These are phyloP conservation scores for Coemansia sp. DNA, from an alignment of 192 early-diverging fungal species.

Conservation along the genomic window DNA sequence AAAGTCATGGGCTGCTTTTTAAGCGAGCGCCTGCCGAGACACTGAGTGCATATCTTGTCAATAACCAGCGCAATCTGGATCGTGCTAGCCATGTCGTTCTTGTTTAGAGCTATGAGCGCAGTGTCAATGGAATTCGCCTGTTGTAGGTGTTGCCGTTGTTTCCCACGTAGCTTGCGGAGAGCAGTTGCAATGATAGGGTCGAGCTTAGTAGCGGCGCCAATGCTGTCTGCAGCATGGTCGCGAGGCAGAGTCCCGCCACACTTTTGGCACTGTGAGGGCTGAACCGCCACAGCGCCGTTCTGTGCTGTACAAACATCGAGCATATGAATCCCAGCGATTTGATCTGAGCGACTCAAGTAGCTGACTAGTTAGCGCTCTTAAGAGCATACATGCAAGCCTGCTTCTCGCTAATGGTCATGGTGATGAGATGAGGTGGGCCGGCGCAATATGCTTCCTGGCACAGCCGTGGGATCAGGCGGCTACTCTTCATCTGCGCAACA, in stretches of 20 bases:
- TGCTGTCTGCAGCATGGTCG: too few relatives aligned
- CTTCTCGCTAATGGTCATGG: neutral
- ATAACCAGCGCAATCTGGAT: neutral
- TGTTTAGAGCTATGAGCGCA: neutral
- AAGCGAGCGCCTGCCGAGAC: neutral
- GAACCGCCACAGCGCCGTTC: constrained; percentile 5
- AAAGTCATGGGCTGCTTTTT: neutral
- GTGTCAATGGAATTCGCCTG: neutral
- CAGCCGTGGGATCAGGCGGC: neutral
- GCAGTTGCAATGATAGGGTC: neutral
- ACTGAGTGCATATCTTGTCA: neutral
- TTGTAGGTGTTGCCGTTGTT: neutral
- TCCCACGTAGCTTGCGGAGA: neutral
- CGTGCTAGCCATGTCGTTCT: too few relatives aligned
- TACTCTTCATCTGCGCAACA: neutral
- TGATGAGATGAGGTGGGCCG: neutral
- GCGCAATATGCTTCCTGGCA: neutral
- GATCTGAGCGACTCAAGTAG: neutral
- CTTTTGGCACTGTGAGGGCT: neutral
- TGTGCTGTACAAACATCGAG: neutral
- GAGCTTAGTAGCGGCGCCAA: too few relatives aligned
- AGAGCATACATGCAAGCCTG: neutral
- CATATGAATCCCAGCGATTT: neutral
- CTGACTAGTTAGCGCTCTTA: neutral
- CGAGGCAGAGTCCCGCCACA: neutral